A percentile compares a stretch with the other conserved stretches of the same genome.
These are phyloP conservation scores for Ustilago crameri DNA, from an alignment of 1,284 basidiomycete species.

Conservation along the genomic window DNA sequence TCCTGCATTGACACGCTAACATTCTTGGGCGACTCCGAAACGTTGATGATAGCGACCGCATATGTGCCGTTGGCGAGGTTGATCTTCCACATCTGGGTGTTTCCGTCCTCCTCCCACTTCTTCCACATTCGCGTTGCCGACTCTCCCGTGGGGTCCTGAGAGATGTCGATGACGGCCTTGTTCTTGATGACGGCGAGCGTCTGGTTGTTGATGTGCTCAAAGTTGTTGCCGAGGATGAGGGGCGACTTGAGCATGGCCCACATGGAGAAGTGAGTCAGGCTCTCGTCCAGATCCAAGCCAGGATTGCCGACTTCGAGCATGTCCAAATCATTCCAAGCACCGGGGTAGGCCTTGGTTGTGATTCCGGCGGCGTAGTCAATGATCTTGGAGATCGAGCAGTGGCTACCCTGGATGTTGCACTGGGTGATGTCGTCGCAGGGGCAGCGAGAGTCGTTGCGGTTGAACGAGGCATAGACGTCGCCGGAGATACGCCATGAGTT, in stretches of 20 bases:
- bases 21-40: constrained; percentile 36
- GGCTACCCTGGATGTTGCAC: constrained; percentile 31
- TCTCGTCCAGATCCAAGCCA: constrained; percentile 47
- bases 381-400: constrained; percentile 32
- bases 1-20: constrained; percentile 21
- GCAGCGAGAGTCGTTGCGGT: constrained; percentile 28
- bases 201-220: constrained; percentile 50
- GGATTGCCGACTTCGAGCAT: constrained; percentile 52
- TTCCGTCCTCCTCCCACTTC: constrained; percentile 21
- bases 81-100: constrained; percentile 46
- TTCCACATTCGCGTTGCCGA: constrained; percentile 50
- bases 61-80: constrained; percentile 38
- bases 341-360: constrained; percentile 51
- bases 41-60: constrained; percentile 42
- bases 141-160: constrained; percentile 53
- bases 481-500: constrained; percentile 71
- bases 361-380: constrained; percentile 31
- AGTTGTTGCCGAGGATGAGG: constrained; percentile 66
- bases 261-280: constrained; percentile 59
- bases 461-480: constrained; percentile 33
- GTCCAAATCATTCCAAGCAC: constrained; percentile 64
- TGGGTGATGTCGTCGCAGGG: constrained; percentile 29
- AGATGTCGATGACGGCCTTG: constrained; percentile 60
- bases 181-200: constrained; percentile 58
- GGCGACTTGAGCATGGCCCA: constrained; percentile 65